Evolutionary conservation across 352 stramenopile species (phyloP), one percentile per base, ranked within the genome.

Genomic region (Phytophthora quininea): DNA sequence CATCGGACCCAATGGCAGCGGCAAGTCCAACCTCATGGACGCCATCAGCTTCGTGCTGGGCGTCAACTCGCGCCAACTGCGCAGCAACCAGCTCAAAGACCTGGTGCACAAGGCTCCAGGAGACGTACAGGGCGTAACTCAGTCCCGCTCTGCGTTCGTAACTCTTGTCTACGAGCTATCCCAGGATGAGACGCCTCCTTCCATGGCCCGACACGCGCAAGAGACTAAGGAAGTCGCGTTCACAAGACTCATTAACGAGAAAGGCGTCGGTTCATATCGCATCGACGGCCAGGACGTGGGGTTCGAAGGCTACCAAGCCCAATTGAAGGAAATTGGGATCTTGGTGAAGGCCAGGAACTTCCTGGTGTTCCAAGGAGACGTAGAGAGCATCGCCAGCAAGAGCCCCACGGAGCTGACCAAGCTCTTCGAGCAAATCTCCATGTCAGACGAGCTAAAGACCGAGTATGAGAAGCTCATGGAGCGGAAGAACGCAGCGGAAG

Each of bases 291-390:
- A 79, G 24, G 89, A 97, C 49, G 82, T 98, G 60, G 84, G 76
- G 6, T 96, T 91, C 40, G 95, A 99, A 9, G 77, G 80, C 15
- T 99, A 99, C 69, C 92, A 99, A 77, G 72, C 79, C 8, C 86
- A 90, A 51, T 85, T 99, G 4, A 92, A 96, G 43, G 83, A 95
- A 32, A 98, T 99, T 67, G 97, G 97, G 3, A 97, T 99, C 29
- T 80, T 99, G 29, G 91, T 99, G 35, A 99, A 99, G 73, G 97
- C 97, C 8, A 86, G 97, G 15, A 99, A 99, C 77, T 99, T 99
- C 35, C 71, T 99, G 7, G 97, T 99, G 5, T 99, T 99, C 77
- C 98, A 99, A 60, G 98, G 98, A 40, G 98, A 99, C 77, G 97
- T 99, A 29, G 97, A 99, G 76, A 96, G 86, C 30, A 97, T 99